Evolutionary conservation across 805 yeast species (phyloP).

Genomic region (Starmerella cellae): DNA sequence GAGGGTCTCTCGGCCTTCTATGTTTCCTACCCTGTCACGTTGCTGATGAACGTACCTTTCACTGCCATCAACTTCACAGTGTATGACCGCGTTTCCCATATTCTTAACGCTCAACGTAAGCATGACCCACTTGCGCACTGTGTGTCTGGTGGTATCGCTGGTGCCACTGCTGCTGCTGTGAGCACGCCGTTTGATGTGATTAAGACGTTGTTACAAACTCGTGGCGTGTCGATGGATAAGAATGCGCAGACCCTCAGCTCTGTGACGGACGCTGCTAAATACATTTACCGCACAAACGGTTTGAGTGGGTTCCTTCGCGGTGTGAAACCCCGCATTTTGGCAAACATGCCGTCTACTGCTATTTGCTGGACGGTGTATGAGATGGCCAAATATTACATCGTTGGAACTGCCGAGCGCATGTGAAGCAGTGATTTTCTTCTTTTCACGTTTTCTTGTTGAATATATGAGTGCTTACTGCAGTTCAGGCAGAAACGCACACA

Average conservation of each 20-base stretch:
- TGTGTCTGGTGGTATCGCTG: slow-evolving; percentile 84
- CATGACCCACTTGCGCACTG: slow-evolving; percentile 90
- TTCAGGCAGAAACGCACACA: too few relatives aligned
- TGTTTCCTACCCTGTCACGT: slow-evolving; percentile 86
- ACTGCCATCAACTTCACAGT: slow-evolving; percentile 89
- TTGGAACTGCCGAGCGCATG: neutral
- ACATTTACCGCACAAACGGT: slow-evolving; percentile 38
- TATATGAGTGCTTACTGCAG: too few relatives aligned
- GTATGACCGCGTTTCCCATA: slow-evolving; percentile 68
- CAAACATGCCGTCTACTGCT: slow-evolving; percentile 92
- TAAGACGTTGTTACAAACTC: slow-evolving; percentile 80
- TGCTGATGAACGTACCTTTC: slow-evolving; percentile 84
- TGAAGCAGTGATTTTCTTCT: too few relatives aligned
- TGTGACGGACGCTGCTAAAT: slow-evolving; percentile 54
- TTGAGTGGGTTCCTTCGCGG: slow-evolving; percentile 67
- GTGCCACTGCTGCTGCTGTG: slow-evolving; percentile 87
- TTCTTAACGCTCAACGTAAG: slow-evolving; percentile 56
- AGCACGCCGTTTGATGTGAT: slow-evolving; percentile 89
- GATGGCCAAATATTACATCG: slow-evolving; percentile 71
- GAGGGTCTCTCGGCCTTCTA: slow-evolving; percentile 61
- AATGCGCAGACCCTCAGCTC: slow-evolving; percentile 47
- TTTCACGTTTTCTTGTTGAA: too few relatives aligned
- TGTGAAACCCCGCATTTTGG: slow-evolving; percentile 75
- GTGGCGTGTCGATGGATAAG: slow-evolving; percentile 30
- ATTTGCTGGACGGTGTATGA: slow-evolving; percentile 97